Conservation (phyloP, 495 filamentous ascomycete genomes). For the Chaetomidium leptoderma region DNA sequence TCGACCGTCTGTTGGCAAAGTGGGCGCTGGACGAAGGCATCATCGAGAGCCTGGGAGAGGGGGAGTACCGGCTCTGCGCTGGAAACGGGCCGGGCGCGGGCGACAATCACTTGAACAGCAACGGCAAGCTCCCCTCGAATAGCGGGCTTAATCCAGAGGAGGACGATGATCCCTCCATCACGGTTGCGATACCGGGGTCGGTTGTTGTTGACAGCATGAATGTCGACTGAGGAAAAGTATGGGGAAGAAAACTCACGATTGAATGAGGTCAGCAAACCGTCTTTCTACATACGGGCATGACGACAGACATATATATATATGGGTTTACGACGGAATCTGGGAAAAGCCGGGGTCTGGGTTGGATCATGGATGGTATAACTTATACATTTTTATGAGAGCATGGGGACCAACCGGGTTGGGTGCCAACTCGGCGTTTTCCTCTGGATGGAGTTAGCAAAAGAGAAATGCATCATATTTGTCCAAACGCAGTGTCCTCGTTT, state of each 20-base stretch:
- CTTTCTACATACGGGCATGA: not conserved
- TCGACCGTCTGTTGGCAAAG: constrained; percentile 49
- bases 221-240: constrained; percentile 25
- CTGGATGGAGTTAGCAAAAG: too few species aligned
- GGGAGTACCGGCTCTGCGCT: constrained; percentile 46
- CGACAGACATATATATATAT: too few species aligned
- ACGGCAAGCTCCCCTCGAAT: constrained; percentile 19
- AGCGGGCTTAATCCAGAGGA: constrained; percentile 19
- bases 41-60: constrained; percentile 49
- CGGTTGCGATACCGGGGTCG: constrained; percentile 27
- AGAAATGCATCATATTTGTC: too few species aligned
- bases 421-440: too few species aligned
- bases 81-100: constrained; percentile 27
- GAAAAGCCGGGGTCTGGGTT: not conserved
- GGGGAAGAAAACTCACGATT: not conserved
- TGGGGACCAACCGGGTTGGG: too few species aligned
- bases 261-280: not conserved
- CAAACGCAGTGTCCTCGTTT: too few species aligned
- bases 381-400: not conserved
- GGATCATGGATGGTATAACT: not conserved
- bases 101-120: constrained; percentile 19
- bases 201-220: constrained; percentile 26
- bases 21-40: constrained; percentile 58
- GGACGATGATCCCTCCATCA: constrained; percentile 38
- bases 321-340: not conserved